phyloP scores from a whole-genome alignment of 805 yeast genomes.

The Lipomyces sp. region DNA sequence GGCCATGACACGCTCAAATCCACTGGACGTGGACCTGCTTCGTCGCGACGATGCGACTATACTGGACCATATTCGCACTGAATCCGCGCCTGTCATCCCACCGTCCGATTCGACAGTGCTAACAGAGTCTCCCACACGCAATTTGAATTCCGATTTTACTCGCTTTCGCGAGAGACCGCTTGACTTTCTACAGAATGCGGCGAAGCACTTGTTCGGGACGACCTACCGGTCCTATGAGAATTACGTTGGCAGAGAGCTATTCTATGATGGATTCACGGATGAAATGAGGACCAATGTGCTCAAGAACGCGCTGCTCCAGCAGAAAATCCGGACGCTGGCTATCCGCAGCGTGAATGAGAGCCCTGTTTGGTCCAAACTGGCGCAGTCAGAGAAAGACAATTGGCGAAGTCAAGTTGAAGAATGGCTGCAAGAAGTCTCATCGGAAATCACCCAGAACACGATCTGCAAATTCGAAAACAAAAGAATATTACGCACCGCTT shows the following conservation, averaged over 20 bases:
- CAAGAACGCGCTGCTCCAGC: slow-evolving; percentile 34
- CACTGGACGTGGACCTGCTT: slow-evolving; percentile 11
- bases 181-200: slow-evolving; percentile 35
- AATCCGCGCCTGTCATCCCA: not conserved
- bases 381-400: slow-evolving; percentile 30
- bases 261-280: slow-evolving; percentile 36
- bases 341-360: slow-evolving; percentile 36
- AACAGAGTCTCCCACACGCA: slow-evolving; percentile 30
- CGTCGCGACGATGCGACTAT: slow-evolving; percentile 9
- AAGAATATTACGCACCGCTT: slow-evolving; percentile 35
- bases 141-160: slow-evolving; percentile 35
- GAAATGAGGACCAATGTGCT: slow-evolving; percentile 34
- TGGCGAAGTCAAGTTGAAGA: slow-evolving; percentile 33
- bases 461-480: slow-evolving; percentile 39
- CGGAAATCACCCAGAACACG: slow-evolving; percentile 36
- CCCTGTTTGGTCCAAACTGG: slow-evolving; percentile 27
- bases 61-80: slow-evolving; percentile 6
- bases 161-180: slow-evolving; percentile 41
- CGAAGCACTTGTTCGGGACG: slow-evolving; percentile 36
- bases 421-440: slow-evolving; percentile 37
- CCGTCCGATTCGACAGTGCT: not conserved
- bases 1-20: slow-evolving; percentile 3
- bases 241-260: slow-evolving; percentile 40
- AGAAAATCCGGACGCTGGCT: slow-evolving; percentile 37
- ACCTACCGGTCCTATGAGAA: slow-evolving; percentile 41